These are phyloP conservation scores for Fusarium begoniae DNA, from an alignment of 2,329 filamentous ascomycete genomes.

Conservation along the genomic window DNA sequence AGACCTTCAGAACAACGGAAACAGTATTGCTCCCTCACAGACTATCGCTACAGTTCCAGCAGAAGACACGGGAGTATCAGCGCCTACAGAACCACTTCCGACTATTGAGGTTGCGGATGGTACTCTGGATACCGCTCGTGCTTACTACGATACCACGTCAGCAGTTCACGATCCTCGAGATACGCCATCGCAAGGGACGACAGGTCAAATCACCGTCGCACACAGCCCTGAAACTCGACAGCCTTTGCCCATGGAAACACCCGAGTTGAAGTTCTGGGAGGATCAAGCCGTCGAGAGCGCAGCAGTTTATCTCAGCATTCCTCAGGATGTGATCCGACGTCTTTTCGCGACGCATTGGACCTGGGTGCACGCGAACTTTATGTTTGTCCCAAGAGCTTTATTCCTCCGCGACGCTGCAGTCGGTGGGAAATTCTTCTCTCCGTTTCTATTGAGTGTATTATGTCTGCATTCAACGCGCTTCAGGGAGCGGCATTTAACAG, in stretches of 20 bases:
- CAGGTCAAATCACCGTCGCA: neutral
- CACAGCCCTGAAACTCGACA: neutral
- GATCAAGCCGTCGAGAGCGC: neutral
- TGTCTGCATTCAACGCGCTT: neutral
- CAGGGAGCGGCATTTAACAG: neutral
- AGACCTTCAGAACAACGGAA: neutral
- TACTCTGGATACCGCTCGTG: neutral
- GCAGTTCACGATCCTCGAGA: neutral
- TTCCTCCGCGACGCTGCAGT: neutral
- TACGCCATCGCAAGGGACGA: neutral
- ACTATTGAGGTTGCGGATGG: neutral
- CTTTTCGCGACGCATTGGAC: neutral
- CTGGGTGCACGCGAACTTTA: neutral
- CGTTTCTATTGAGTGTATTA: neutral
- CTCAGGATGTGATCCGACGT: neutral
- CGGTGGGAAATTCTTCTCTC: neutral
- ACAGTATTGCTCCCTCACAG: neutral
- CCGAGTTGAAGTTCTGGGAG: neutral
- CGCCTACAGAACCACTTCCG: neutral
- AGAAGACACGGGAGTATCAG: fast-evolving
- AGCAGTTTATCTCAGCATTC: neutral
- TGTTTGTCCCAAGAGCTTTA: neutral
- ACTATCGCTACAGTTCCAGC: fast-evolving
- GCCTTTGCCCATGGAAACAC: neutral
- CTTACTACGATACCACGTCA: neutral